Conservation (phyloP, 768 basidiomycete species). For the Phlebiopsis flavidoalba region DNA sequence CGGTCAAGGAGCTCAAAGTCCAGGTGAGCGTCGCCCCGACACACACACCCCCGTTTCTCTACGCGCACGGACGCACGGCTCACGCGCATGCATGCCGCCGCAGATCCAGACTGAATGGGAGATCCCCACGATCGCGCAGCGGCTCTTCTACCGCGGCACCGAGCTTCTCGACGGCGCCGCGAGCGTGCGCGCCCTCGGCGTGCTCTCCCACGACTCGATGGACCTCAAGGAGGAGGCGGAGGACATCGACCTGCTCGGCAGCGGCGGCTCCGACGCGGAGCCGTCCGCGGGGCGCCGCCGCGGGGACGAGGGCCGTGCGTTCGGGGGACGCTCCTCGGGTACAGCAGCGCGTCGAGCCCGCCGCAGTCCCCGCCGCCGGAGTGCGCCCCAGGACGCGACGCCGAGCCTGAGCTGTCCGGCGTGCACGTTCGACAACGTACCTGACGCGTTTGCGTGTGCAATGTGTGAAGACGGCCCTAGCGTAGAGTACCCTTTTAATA, state of each 20-base stretch:
- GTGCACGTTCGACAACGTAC: conserved; percentile 57
- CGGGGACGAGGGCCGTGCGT: conserved; percentile 57
- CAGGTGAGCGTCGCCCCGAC: conserved; percentile 34
- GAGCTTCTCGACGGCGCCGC: conserved; percentile 62
- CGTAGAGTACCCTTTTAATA: conserved; percentile 6
- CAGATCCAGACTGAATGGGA: conserved; percentile 59
- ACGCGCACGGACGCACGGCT: background rate
- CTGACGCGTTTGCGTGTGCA: conserved; percentile 27
- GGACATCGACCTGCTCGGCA: conserved; percentile 44
- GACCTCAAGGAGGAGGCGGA: conserved; percentile 64
- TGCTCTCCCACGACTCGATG: conserved; percentile 56
- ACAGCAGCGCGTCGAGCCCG: conserved; percentile 1
- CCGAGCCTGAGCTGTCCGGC: conserved; percentile 40
- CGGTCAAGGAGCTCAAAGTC: conserved; percentile 76
- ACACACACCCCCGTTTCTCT: background rate
- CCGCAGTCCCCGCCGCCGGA: conserved; percentile 22
- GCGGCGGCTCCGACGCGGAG: conserved; percentile 42
- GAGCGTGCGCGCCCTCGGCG: conserved; percentile 47
- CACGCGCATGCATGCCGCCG: background rate
- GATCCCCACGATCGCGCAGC: conserved; percentile 75
- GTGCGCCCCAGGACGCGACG: conserved; percentile 15
- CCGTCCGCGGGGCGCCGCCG: conserved; percentile 34
- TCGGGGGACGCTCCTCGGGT: conserved; percentile 70
- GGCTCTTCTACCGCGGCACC: conserved; percentile 52
- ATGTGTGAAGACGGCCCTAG: conserved; percentile 26